Evolutionary conservation across 176 grass and related monocot genomes (phyloP).

Genomic region (Bothriochloa decipiens): DNA sequence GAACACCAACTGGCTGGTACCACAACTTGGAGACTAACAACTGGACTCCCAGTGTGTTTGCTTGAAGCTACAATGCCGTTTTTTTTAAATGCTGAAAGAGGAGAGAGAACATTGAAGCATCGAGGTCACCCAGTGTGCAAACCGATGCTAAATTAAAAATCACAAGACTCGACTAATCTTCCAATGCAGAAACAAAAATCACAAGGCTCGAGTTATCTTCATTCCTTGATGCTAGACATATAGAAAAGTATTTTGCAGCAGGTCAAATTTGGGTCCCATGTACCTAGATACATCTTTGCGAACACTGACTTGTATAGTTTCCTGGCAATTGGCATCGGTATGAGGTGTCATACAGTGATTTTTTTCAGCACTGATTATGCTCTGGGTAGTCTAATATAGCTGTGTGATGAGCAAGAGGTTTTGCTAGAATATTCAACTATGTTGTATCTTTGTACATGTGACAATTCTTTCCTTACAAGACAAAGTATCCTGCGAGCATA

Average conservation of each 20-base stretch:
- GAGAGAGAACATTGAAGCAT: not conserved
- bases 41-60: not conserved
- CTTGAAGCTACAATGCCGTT: not conserved
- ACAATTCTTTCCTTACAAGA: not conserved
- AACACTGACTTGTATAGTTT: conserved; percentile 1
- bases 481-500: not conserved
- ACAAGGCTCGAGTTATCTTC: not conserved
- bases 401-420: not conserved
- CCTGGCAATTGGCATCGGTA: not conserved
- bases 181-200: not conserved
- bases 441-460: not conserved
- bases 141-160: not conserved
- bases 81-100: not conserved
- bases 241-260: not conserved
- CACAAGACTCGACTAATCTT: not conserved
- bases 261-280: not conserved
- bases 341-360: not conserved
- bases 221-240: not conserved
- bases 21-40: not conserved
- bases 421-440: conserved; percentile 4
- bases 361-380: not conserved
- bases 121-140: not conserved
- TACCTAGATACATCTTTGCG: not conserved
- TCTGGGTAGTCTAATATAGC: not conserved
- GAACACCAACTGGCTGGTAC: not conserved